Percentiles rank a stretch among this genome's conserved stretches.
These are phyloP conservation scores for Spencermartinsiella europaea DNA, from an alignment of 805 yeast species.

Conservation along the genomic window DNA sequence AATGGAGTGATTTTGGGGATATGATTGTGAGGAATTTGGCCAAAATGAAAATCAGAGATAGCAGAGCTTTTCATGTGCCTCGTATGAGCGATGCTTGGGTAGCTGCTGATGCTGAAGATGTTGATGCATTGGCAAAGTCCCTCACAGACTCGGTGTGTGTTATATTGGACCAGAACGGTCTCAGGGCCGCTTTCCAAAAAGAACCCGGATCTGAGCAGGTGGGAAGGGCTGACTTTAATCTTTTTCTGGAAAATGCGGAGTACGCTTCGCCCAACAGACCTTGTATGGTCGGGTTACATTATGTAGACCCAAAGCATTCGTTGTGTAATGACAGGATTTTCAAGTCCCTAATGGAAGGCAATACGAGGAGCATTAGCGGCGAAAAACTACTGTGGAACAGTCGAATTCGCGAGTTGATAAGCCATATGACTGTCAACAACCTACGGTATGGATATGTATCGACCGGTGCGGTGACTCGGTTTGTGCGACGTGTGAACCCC, in stretches of 20 bases:
- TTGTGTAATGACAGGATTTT: neutral
- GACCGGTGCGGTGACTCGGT: slow-evolving; percentile 15
- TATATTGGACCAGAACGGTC: slow-evolving; percentile 7
- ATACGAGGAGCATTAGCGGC: neutral
- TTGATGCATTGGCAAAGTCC: slow-evolving; percentile 1
- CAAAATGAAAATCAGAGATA: neutral
- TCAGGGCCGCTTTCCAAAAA: slow-evolving; percentile 6
- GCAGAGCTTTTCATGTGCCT: neutral
- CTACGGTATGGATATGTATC: slow-evolving; percentile 21
- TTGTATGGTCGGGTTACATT: neutral
- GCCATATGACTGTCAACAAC: slow-evolving; percentile 20
- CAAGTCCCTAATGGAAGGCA: neutral
- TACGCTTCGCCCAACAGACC: neutral
- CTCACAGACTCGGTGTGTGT: slow-evolving; percentile 9
- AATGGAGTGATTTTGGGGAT: slow-evolving; percentile 5
- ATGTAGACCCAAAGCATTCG: neutral
- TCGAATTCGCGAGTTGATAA: slow-evolving; percentile 13
- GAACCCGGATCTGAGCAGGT: slow-evolving; percentile 9
- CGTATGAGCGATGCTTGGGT: neutral
- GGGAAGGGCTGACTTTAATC: slow-evolving; percentile 8
- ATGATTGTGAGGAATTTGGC: neutral
- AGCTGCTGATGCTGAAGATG: slow-evolving; percentile 6
- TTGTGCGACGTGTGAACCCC: slow-evolving; percentile 13
- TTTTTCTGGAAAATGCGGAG: neutral
- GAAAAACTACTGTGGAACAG: neutral